Evolutionary conservation across 2,329 filamentous ascomycete genomes (phyloP), one percentile per base, ranked within the genome.

Genomic region (Pyrenophora seminiperda): DNA sequence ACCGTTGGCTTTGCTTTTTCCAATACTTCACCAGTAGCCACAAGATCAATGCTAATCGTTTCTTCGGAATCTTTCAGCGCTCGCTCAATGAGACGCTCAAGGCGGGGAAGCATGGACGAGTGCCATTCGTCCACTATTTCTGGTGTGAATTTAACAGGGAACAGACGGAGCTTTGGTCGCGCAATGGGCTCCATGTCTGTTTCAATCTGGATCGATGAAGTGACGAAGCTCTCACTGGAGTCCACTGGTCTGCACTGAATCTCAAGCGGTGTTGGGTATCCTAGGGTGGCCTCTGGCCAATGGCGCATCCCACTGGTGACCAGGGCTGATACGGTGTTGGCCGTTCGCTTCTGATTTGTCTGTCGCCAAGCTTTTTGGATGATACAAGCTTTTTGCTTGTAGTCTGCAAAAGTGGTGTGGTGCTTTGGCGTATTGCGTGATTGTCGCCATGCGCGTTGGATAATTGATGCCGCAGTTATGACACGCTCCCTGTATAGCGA

Each of bases 21-120:
- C 5, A 83, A 79, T 3, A 83, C 85, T 43, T 88, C 85, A 14
- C 89, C 89, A 32, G 91, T 84, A 0, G 85, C 87, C 53, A 90
- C 85, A 1, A 93, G 81, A 7, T 87, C 88, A 32, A 93, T 90
- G 62, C 90, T 89, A 27, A 90, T 84, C 0, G 88, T 90, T 67
- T 93, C 89, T 0, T 85, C 82, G 41, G 90, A 82, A 60, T 89
- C 89, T 56, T 83, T 83, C 62, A 91, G 86, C 52, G 89, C 90
- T 41, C 83, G 81, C 17, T 85, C 83, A 13, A 91, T 79, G 1
- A 89, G 83, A 14, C 83, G 79, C 66, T 90, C 89, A 53, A 93
- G 83, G 53, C 89, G 85, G 1, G 87, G 86, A 77, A 90, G 89
- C 48, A 91, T 74, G 2, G 81, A 80, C 1, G 77, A 79, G 61